phyloP scores from a whole-genome alignment of 1,284 basidiomycete species.

The Trichosporon inkin region DNA sequence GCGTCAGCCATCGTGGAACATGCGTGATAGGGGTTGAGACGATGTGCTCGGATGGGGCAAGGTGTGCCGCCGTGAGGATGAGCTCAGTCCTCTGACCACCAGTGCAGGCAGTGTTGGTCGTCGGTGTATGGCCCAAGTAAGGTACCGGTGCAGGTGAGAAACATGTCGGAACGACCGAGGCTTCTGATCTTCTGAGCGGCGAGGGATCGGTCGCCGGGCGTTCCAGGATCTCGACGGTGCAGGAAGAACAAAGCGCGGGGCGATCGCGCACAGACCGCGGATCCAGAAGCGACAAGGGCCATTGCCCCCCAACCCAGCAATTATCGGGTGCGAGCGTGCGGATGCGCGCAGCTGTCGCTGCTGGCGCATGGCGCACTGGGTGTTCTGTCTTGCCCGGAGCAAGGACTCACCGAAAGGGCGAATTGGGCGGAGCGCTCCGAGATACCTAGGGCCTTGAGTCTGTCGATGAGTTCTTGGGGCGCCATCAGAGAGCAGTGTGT shows the following conservation, averaged over 20 bases:
- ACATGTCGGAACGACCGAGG: background rate
- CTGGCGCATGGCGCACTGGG: background rate
- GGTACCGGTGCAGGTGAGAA: background rate
- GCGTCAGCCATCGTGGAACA: background rate
- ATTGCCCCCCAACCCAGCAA: background rate
- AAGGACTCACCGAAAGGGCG: constrained; percentile 38
- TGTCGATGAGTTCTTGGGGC: constrained; percentile 31
- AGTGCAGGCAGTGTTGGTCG: no score
- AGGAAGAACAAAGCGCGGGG: background rate
- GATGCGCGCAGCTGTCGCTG: background rate
- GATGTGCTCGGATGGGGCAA: background rate
- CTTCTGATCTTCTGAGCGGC: background rate
- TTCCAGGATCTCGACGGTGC: background rate
- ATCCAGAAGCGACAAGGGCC: background rate
- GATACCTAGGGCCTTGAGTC: constrained; percentile 42
- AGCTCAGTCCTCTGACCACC: no score
- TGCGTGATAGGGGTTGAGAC: background rate
- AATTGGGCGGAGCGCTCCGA: constrained; percentile 42
- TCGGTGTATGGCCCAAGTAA: background rate
- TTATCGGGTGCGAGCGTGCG: background rate
- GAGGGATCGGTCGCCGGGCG: background rate
- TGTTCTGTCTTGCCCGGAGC: background rate
- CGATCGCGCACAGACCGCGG: background rate
- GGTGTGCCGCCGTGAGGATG: no score
- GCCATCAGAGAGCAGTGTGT: constrained; percentile 7